Evolutionary conservation across 352 stramenopile genomes (phyloP), one percentile per base, ranked within the genome.

Genomic region (Phytopythium mirpurense): DNA sequence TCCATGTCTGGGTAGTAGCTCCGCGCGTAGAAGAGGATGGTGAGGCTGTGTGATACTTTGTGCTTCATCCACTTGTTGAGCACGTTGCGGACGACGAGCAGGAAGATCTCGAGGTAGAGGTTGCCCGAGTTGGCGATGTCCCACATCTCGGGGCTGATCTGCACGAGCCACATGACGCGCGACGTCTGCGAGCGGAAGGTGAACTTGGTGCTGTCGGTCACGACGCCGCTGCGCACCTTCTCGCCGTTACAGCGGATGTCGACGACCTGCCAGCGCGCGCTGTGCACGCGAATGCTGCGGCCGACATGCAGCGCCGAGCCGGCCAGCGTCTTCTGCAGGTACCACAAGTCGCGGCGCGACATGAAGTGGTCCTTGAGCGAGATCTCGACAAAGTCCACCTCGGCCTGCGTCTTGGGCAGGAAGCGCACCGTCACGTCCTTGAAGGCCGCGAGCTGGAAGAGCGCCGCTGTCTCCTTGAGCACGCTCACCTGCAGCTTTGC

Each of bases 131-230:
- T 89, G 56, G 85, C 83, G 62, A 95, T 93, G 48, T 97, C 91
- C 85, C 90, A 98, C 86, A 98, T 96, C 67, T 98, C 93, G 2
- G 86, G 81, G 29, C 81, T 95, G 59, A 99, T 86, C 68, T 99
- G 96, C 36, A 99, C 92, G 27, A 99, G 78, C 96, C 96, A 99
- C 70, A 99, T 96, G 51, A 99, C 93, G 12, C 97, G 79, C 42
- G 96, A 96, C 26, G 92, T 98, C 23, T 94, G 88, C 60, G 93
- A 93, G 18, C 79, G 86, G 51, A 96, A 99, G 2, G 95, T 98
- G 55, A 99, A 97, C 62, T 98, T 98, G 27, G 97, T 99, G 14
- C 86, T 82, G 9, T 91, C 74, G 5, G 90, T 97, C 45, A 99
- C 86, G 31, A 99, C 83, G 36, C 96, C 97, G 23, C 86, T 98